phyloP scores from a whole-genome alignment of 768 basidiomycete genomes.

The Suillus subaureus region DNA sequence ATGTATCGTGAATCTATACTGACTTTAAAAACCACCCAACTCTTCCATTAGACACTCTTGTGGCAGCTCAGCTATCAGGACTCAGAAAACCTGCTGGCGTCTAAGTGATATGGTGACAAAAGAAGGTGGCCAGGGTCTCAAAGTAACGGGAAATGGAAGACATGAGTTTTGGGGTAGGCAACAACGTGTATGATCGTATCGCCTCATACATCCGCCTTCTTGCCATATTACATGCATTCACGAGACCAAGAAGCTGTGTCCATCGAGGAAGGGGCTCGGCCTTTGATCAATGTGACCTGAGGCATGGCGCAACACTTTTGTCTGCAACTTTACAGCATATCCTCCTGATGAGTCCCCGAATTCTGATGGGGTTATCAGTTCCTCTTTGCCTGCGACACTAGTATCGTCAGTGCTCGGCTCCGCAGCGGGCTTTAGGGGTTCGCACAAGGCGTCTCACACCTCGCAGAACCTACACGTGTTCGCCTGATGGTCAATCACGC shows the following conservation, averaged over 20 bases:
- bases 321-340: not conserved
- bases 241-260: not conserved
- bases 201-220: constrained; percentile 1
- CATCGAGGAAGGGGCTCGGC: not conserved
- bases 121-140: not conserved
- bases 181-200: constrained; percentile 5
- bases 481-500: constrained; percentile 33
- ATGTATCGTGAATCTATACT: not conserved
- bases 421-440: not conserved
- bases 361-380: not conserved
- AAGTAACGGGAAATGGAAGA: not conserved
- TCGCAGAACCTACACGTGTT: constrained; percentile 29
- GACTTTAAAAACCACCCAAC: not conserved
- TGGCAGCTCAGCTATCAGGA: not conserved
- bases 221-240: not conserved
- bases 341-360: not conserved
- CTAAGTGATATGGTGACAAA: not conserved
- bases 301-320: not conserved
- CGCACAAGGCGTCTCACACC: not conserved
- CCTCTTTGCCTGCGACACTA: not conserved
- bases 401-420: not conserved
- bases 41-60: not conserved
- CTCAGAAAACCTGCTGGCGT: not conserved
- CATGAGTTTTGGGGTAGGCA: not conserved
- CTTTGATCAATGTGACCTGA: not conserved